Conservation (phyloP, 208 protist species). For the Crithidia fasciculata region DNA sequence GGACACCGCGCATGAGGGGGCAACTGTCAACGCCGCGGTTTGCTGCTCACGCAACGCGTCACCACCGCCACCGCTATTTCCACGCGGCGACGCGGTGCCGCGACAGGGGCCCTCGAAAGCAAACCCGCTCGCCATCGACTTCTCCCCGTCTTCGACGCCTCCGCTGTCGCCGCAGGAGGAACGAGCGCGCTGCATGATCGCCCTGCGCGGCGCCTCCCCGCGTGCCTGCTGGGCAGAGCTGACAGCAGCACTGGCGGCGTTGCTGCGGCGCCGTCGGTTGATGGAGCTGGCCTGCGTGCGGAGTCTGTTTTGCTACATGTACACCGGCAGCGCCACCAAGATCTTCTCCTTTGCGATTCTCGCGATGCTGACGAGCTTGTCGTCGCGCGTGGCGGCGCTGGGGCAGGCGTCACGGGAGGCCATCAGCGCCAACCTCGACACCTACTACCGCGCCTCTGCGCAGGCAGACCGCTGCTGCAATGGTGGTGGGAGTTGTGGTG, state of each 20-base stretch:
- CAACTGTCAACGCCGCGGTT: too few species aligned
- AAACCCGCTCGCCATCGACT: constrained; percentile 12
- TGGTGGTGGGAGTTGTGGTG: not conserved
- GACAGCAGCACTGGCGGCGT: constrained; percentile 26
- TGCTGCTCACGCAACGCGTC: not conserved
- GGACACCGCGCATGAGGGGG: constrained; percentile 2
- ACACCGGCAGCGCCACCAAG: constrained; percentile 46
- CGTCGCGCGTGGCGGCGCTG: constrained; percentile 42
- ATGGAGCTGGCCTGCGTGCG: constrained; percentile 46
- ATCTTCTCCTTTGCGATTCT: constrained; percentile 47
- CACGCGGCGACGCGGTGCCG: not conserved
- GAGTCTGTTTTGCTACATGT: constrained; percentile 64
- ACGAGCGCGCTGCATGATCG: not conserved
- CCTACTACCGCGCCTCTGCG: constrained; percentile 19
- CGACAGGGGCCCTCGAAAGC: not conserved
- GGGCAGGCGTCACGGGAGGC: constrained; percentile 42
- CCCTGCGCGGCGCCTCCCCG: constrained; percentile 30
- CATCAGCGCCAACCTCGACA: constrained; percentile 35
- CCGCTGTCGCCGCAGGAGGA: constrained; percentile 1
- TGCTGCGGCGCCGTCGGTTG: constrained; percentile 36
- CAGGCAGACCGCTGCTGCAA: not conserved
- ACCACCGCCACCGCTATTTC: not conserved
- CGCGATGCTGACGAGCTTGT: constrained; percentile 44
- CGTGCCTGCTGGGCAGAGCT: constrained; percentile 52
- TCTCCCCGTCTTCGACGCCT: not conserved